Conservation (phyloP, 1,284 basidiomycete genomes). For the Fomitopsis pinicola region DNA sequence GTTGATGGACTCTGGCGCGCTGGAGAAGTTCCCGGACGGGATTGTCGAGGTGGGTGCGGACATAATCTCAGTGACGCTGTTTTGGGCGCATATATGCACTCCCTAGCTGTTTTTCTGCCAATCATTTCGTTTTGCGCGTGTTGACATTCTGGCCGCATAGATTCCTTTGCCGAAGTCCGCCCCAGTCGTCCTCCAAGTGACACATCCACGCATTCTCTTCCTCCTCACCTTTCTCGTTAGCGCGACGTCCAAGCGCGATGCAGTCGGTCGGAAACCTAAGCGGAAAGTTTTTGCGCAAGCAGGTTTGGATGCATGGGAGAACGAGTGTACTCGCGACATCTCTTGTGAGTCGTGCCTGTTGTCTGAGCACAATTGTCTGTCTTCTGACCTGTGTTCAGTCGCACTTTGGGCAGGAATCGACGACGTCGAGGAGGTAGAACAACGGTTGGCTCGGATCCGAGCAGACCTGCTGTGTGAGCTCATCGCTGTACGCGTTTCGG, state of each 20-base stretch:
- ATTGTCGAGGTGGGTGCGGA: slow-evolving; percentile 39
- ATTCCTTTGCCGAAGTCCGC: slow-evolving; percentile 31
- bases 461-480: slow-evolving; percentile 70
- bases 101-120: background rate
- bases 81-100: background rate
- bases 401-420: slow-evolving; percentile 46
- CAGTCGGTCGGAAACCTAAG: slow-evolving; percentile 67
- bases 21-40: slow-evolving; percentile 45
- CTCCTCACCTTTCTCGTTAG: slow-evolving; percentile 63
- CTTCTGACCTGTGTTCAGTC: slow-evolving; percentile 18
- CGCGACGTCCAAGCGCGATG: slow-evolving; percentile 61
- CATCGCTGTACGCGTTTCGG: slow-evolving; percentile 40
- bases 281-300: slow-evolving; percentile 63
- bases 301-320: slow-evolving; percentile 51
- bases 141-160: slow-evolving; percentile 18
- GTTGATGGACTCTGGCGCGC: slow-evolving; percentile 53
- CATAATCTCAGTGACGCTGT: background rate
- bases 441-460: slow-evolving; percentile 53
- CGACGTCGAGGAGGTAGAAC: slow-evolving; percentile 47
- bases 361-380: background rate
- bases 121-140: background rate
- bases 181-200: slow-evolving; percentile 52
- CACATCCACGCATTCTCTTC: slow-evolving; percentile 63
- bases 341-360: slow-evolving; percentile 17
- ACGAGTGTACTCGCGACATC: slow-evolving; percentile 38